phyloP scores from a whole-genome alignment of 495 filamentous ascomycete genomes.

The Ramalina intermedia region DNA sequence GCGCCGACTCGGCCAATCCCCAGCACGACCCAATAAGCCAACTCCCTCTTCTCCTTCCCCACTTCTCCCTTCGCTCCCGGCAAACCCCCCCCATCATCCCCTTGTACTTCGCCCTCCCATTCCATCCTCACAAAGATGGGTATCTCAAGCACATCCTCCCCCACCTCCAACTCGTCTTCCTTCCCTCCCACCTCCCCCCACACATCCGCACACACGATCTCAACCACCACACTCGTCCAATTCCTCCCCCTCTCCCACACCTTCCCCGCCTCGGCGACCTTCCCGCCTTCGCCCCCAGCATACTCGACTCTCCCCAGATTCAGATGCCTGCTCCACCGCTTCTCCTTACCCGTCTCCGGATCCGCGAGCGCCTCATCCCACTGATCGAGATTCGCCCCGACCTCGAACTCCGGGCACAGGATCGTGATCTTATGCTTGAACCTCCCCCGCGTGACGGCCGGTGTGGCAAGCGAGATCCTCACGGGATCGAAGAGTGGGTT shows the following conservation, averaged over 20 bases:
- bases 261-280: slow-evolving; percentile 75
- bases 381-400: slow-evolving; percentile 87
- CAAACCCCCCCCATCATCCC: slow-evolving; percentile 41
- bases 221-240: slow-evolving; percentile 82
- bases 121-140: slow-evolving; percentile 85
- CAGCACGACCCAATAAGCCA: slow-evolving; percentile 91
- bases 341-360: slow-evolving; percentile 1
- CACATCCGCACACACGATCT: slow-evolving; percentile 61
- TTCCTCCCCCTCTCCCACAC: slow-evolving; percentile 92
- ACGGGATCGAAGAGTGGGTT: slow-evolving; percentile 91
- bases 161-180: slow-evolving; percentile 36
- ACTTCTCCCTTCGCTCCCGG: slow-evolving; percentile 26
- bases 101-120: slow-evolving; percentile 69
- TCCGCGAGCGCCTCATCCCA: slow-evolving; percentile 79
- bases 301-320: slow-evolving; percentile 25
- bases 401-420: slow-evolving; percentile 84
- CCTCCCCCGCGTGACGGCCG: slow-evolving; percentile 61
- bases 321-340: slow-evolving; percentile 23
- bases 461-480: slow-evolving; percentile 75
- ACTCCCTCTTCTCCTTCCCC: slow-evolving; percentile 51
- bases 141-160: slow-evolving; percentile 88
- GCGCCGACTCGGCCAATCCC: slow-evolving; percentile 63
- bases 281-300: slow-evolving; percentile 28
- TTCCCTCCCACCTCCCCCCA: slow-evolving; percentile 17
- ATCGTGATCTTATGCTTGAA: slow-evolving; percentile 74